Percentiles rank a stretch among this genome's conserved stretches.
phyloP scores from a whole-genome alignment of 768 basidiomycete genomes.

The Ephemerocybe angulata region DNA sequence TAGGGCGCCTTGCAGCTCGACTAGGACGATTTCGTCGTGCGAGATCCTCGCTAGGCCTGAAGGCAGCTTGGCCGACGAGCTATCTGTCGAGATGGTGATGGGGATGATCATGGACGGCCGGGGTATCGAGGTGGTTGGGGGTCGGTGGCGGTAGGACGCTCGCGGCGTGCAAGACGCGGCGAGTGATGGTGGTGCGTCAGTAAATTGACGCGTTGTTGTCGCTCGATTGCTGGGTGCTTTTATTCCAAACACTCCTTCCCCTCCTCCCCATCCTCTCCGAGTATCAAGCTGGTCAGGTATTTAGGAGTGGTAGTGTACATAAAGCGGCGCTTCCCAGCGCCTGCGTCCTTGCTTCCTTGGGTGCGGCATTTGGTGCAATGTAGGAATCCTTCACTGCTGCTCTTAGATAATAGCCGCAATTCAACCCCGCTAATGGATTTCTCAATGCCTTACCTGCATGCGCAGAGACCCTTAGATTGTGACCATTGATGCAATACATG shows the following conservation, averaged over 20 bases:
- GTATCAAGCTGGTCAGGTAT: too few relatives aligned
- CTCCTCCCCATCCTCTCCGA: too few relatives aligned
- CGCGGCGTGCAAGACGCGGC: neutral
- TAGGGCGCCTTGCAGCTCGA: conserved; percentile 85
- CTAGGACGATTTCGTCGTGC: conserved; percentile 72
- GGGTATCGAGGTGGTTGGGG: neutral
- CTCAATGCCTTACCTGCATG: too few relatives aligned
- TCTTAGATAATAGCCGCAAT: too few relatives aligned
- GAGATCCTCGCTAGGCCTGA: conserved; percentile 68
- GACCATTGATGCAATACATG: too few relatives aligned
- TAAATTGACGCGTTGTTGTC: conserved; percentile 1
- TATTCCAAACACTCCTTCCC: neutral
- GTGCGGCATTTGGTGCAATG: too few relatives aligned
- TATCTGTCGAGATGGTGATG: conserved; percentile 38
- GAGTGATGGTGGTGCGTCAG: neutral
- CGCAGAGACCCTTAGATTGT: too few relatives aligned
- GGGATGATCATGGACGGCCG: conserved; percentile 61
- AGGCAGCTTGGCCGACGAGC: conserved; percentile 45
- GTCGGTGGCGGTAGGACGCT: neutral
- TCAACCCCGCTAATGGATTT: too few relatives aligned
- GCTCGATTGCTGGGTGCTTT: neutral
- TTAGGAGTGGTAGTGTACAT: too few relatives aligned
- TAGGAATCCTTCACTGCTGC: too few relatives aligned
- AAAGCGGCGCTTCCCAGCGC: too few relatives aligned
- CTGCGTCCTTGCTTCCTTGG: too few relatives aligned